These are phyloP conservation scores for Mrakia frigida DNA, from an alignment of 768 basidiomycete species.

Conservation along the genomic window DNA sequence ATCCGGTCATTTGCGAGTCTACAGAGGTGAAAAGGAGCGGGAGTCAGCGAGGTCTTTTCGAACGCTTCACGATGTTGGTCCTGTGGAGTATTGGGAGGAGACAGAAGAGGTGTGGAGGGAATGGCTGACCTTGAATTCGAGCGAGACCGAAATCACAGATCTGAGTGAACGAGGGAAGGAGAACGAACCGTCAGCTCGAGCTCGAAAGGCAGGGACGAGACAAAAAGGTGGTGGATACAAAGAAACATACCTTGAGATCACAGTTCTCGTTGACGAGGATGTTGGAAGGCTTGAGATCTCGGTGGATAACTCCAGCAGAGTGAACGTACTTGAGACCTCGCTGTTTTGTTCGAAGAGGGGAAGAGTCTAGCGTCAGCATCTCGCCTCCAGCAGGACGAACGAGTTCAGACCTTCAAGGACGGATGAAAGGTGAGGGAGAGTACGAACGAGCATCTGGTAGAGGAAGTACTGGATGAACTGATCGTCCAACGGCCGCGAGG, in stretches of 20 bases:
- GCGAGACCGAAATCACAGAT: constrained; percentile 99
- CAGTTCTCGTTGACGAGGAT: constrained; percentile 99
- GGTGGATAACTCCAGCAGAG: constrained; percentile 96
- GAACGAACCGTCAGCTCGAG: not conserved
- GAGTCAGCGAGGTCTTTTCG: not conserved
- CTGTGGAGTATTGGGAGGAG: too few relatives aligned
- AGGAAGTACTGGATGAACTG: constrained; percentile 99
- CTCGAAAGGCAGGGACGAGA: not conserved
- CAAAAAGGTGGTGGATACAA: too few relatives aligned
- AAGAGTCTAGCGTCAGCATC: too few relatives aligned
- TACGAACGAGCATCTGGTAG: constrained; percentile 88
- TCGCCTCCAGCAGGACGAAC: too few relatives aligned
- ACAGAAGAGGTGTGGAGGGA: not conserved
- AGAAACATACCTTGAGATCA: constrained; percentile 73
- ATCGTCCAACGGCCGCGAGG: constrained; percentile 94
- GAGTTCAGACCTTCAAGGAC: too few relatives aligned
- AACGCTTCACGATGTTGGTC: too few relatives aligned
- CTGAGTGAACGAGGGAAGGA: constrained; percentile 45
- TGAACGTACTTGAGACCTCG: constrained; percentile 99
- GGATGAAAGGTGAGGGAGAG: too few relatives aligned
- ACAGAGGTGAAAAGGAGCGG: not conserved
- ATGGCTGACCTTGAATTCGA: constrained; percentile 63
- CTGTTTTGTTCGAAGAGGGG: constrained; percentile 47
- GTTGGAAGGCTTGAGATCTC: constrained; percentile 99
- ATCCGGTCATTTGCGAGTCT: constrained; percentile 99